Conservation (phyloP, 768 basidiomycete genomes). For the Crepidotus variabilis region DNA sequence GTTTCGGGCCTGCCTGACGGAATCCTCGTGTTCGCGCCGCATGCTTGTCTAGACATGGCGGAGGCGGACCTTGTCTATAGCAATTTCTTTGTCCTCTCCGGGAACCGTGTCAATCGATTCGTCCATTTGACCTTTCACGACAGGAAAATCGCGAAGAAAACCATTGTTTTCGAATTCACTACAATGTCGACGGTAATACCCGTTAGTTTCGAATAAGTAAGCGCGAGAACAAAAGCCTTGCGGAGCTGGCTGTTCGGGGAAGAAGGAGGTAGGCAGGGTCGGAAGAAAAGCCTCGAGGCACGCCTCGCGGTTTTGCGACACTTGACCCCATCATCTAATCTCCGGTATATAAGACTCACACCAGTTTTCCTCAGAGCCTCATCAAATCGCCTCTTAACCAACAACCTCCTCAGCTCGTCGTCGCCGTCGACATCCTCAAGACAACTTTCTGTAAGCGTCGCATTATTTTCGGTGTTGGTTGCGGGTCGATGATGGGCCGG, state of each 20-base stretch:
- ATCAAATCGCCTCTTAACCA: conserved; percentile 14
- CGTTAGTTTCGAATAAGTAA: not conserved
- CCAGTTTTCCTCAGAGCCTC: conserved; percentile 14
- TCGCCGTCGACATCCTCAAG: conserved; percentile 3
- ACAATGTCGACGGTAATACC: not conserved
- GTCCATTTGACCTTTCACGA: no score
- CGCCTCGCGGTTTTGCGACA: conserved; percentile 39
- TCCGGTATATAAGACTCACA: conserved; percentile 18
- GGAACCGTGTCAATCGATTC: no score
- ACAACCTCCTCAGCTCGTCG: conserved; percentile 1
- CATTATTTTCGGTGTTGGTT: conserved; percentile 10
- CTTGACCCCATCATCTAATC: conserved; percentile 19
- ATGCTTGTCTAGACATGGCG: conserved; percentile 9
- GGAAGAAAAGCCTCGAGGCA: conserved; percentile 43
- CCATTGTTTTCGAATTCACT: not conserved
- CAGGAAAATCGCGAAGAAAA: not conserved
- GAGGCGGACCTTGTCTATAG: conserved; percentile 1
- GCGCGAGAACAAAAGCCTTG: conserved; percentile 1
- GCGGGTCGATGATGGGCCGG: no score
- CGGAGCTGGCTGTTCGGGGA: conserved; percentile 1
- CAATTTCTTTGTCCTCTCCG: no score
- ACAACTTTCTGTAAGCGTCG: not conserved
- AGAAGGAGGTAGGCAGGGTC: conserved; percentile 12
- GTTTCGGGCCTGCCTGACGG: not conserved
- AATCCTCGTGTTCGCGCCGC: conserved; percentile 11